Evolutionary conservation across 768 basidiomycete genomes (phyloP).

Genomic region (Auriscalpium microsporum): DNA sequence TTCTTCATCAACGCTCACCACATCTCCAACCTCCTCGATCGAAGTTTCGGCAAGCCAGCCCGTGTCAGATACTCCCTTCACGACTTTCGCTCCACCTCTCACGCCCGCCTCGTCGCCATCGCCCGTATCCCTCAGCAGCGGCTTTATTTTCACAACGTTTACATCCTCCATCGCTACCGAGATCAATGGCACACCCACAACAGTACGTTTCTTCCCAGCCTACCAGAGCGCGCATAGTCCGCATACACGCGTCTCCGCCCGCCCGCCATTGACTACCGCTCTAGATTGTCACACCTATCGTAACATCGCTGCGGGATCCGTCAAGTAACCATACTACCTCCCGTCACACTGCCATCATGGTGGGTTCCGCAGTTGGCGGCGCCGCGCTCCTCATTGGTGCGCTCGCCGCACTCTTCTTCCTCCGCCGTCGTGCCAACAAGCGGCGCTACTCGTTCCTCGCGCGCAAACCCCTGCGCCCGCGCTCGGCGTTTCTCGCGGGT

Average conservation of each 20-base stretch:
- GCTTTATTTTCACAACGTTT: constrained; percentile 3
- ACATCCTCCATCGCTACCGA: constrained; percentile 4
- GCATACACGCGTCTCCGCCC: neutral
- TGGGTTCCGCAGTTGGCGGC: constrained; percentile 7
- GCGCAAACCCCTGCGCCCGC: constrained; percentile 6
- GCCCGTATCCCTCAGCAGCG: neutral
- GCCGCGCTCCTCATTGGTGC: constrained; percentile 1
- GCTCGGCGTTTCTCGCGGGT: constrained; percentile 5
- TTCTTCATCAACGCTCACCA: neutral
- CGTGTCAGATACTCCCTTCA: neutral
- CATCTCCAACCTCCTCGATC: neutral
- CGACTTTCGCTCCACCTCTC: neutral
- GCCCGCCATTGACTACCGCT: neutral
- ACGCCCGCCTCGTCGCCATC: neutral
- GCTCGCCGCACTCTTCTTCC: constrained; percentile 4
- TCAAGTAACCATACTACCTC: neutral
- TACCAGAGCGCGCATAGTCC: neutral
- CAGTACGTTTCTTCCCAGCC: constrained; percentile 1
- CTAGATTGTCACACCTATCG: constrained; percentile 11
- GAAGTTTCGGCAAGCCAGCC: neutral
- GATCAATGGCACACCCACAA: constrained; percentile 10
- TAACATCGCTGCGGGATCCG: constrained; percentile 1
- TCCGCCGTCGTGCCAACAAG: constrained; percentile 1
- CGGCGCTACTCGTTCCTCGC: constrained; percentile 7
- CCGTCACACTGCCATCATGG: constrained; percentile 3